These are phyloP conservation scores for Capillidium heterosporum DNA, from an alignment of 371 early-diverging fungal genomes.

Conservation along the genomic window DNA sequence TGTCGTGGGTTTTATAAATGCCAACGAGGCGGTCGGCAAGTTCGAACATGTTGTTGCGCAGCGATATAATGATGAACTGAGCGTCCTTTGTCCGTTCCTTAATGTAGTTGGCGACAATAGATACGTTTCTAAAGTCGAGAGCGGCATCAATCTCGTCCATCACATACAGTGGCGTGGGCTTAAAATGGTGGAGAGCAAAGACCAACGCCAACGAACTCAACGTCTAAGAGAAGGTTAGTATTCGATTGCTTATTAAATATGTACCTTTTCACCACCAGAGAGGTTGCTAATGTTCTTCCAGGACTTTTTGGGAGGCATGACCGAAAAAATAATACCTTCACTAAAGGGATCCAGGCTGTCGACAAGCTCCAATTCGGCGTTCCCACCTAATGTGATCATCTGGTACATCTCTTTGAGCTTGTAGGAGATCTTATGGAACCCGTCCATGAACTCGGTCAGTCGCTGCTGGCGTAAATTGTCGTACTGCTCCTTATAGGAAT, in stretches of 20 bases:
- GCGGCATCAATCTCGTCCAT: constrained; percentile 99
- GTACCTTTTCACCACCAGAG: constrained; percentile 98
- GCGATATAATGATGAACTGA: constrained; percentile 97
- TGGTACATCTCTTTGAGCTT: constrained; percentile 99
- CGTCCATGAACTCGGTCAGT: constrained; percentile 89
- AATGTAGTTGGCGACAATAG: constrained; percentile 98
- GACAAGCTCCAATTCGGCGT: constrained; percentile 98
- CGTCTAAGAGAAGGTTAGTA: constrained; percentile 40
- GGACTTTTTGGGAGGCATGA: constrained; percentile 99
- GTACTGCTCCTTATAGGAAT: constrained; percentile 47
- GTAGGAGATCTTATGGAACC: constrained; percentile 84
- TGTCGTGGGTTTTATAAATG: constrained; percentile 92
- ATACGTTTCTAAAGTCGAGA: constrained; percentile 98
- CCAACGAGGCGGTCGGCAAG: constrained; percentile 95
- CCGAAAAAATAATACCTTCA: constrained; percentile 96
- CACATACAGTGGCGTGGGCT: constrained; percentile 98
- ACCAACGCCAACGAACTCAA: constrained; percentile 95
- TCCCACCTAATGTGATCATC: constrained; percentile 98
- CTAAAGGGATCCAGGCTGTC: constrained; percentile 99
- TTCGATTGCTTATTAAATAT: too few species aligned
- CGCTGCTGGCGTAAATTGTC: constrained; percentile 68
- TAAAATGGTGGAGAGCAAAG: constrained; percentile 98
- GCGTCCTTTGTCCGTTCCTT: constrained; percentile 94
- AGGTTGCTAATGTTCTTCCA: constrained; percentile 99
- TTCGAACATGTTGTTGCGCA: constrained; percentile 99